Conservation (phyloP, 441 rosid genomes). For the Gossypium laxum region DNA sequence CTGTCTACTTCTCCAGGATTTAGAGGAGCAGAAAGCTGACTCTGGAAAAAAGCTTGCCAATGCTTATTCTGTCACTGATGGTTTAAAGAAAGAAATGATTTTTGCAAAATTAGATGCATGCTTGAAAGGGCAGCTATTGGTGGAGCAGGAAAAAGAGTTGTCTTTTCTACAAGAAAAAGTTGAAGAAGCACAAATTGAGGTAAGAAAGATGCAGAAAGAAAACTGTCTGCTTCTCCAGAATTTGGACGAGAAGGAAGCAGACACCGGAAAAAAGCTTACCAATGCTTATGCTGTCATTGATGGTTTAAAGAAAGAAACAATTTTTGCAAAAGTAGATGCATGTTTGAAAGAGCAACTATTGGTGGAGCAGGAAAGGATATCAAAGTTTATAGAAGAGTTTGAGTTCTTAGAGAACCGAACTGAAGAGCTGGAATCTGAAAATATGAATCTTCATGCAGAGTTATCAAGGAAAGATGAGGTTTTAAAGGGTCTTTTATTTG, state of each 20-base stretch:
- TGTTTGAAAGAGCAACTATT: constrained; percentile 41
- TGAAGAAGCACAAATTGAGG: constrained; percentile 25
- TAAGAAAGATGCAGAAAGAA: constrained; percentile 35
- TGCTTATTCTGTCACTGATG: no score
- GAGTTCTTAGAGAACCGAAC: constrained; percentile 43
- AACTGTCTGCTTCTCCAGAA: constrained; percentile 36
- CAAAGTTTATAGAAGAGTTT: constrained; percentile 41
- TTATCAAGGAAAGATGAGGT: constrained; percentile 75
- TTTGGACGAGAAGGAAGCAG: constrained; percentile 38
- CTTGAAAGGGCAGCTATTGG: constrained; percentile 36
- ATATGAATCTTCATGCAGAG: constrained; percentile 50
- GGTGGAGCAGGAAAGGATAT: constrained; percentile 30
- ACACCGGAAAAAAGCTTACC: constrained; percentile 1
- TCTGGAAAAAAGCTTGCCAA: no score
- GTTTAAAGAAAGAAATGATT: constrained; percentile 40
- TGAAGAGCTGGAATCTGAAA: constrained; percentile 47
- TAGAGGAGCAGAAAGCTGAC: constrained; percentile 39
- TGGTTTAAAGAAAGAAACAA: constrained; percentile 37
- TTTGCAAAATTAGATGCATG: constrained; percentile 43
- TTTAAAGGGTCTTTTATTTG: constrained; percentile 72
- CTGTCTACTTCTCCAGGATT: constrained; percentile 34
- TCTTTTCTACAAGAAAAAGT: constrained; percentile 24
- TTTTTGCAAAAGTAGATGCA: constrained; percentile 41
- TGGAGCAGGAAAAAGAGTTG: constrained; percentile 31
- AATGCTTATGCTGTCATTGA: no score